Conservation (phyloP, 75 land plant genomes). For the Chamaecyparis obtusa region DNA sequence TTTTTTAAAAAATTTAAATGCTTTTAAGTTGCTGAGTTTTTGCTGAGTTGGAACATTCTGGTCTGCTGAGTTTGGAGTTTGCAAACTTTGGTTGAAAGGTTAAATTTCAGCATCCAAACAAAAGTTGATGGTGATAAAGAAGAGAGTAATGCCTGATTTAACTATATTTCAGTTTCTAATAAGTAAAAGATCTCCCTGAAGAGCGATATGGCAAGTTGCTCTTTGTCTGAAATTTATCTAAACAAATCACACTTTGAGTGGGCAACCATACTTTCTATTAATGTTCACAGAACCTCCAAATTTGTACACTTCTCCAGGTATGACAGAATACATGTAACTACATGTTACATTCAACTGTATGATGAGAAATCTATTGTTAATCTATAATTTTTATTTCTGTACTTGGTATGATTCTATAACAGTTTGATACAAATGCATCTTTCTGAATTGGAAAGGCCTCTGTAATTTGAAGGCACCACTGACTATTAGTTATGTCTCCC, state of each 20-base stretch:
- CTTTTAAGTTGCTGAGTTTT: too few relatives aligned
- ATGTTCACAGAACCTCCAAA: not conserved
- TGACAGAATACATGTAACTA: not conserved
- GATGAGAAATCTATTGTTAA: not conserved
- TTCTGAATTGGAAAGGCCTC: slow-evolving; percentile 4
- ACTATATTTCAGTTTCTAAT: not conserved
- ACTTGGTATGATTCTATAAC: not conserved
- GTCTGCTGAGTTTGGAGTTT: too few relatives aligned
- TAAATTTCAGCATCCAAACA: not conserved
- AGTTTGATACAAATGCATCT: not conserved
- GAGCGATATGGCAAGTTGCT: not conserved
- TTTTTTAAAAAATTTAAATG: too few relatives aligned
- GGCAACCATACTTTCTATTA: not conserved
- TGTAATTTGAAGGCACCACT: not conserved
- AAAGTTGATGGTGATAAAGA: not conserved
- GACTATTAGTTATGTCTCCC: not conserved
- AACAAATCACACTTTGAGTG: not conserved
- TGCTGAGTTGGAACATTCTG: too few relatives aligned
- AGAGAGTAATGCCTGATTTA: not conserved
- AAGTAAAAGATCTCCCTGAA: not conserved
- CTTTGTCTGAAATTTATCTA: not conserved
- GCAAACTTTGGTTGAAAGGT: not conserved
- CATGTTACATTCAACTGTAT: not conserved
- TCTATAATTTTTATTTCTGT: not conserved
- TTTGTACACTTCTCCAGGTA: not conserved